Conservation (phyloP, 176 grass and related monocot genomes). For the Pontederia crassipes region DNA sequence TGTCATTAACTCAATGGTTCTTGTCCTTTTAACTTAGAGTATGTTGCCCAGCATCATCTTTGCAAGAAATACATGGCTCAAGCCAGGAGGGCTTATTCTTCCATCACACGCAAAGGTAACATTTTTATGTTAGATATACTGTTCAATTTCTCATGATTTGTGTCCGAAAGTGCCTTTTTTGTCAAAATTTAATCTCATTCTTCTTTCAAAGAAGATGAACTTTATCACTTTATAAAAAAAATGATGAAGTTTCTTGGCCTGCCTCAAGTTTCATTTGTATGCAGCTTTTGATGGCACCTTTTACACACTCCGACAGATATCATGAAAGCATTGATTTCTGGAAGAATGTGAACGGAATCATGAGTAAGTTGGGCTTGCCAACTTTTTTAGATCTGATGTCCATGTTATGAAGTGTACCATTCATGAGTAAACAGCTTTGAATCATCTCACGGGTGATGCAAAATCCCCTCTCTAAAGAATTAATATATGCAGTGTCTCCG, state of each 20-base stretch:
- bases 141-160: conserved; percentile 9
- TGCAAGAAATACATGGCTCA: conserved; percentile 99
- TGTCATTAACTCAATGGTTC: conserved; percentile 3
- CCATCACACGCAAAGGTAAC: conserved; percentile 90
- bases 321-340: conserved; percentile 92
- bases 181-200: conserved; percentile 3
- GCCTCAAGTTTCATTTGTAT: conserved; percentile 21
- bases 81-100: conserved; percentile 91
- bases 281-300: conserved; percentile 92
- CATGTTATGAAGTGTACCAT: no score
- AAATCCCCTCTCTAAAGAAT: not conserved
- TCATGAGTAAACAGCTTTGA: no score
- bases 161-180: conserved; percentile 8
- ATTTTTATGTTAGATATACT: conserved; percentile 1
- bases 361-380: conserved; percentile 54
- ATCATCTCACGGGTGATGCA: not conserved
- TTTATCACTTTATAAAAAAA: no score
- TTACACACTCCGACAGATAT: conserved; percentile 75
- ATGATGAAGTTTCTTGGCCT: not conserved
- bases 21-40: conserved; percentile 35
- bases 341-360: conserved; percentile 95
- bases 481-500: conserved; percentile 49
- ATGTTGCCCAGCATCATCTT: conserved; percentile 97
- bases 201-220: not conserved
- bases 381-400: no score